phyloP scores from a whole-genome alignment of 345 rosid species.

The Citrus sp. region DNA sequence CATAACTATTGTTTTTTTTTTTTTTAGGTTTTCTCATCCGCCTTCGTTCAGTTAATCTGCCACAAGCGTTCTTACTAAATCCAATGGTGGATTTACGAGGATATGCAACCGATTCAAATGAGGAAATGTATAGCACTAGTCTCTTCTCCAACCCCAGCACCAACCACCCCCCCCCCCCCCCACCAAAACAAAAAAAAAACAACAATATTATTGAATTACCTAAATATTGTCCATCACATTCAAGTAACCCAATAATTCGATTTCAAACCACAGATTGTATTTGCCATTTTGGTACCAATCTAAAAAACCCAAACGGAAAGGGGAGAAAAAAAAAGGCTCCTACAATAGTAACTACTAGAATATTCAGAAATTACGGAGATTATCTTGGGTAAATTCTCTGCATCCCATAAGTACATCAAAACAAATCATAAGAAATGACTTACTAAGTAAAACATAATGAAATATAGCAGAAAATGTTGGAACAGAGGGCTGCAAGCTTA shows the following conservation, averaged over 20 bases:
- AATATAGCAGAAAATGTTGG: background rate
- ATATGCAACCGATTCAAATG: constrained; percentile 19
- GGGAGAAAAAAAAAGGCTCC: background rate
- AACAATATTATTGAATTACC: too few relatives aligned
- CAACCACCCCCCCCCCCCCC: too few relatives aligned
- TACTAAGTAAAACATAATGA: too few relatives aligned
- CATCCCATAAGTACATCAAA: background rate
- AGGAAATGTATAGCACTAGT: background rate
- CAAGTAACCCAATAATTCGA: background rate
- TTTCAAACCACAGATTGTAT: background rate
- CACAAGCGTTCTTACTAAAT: background rate
- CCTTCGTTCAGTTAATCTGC: constrained; percentile 24
- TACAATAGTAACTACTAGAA: background rate
- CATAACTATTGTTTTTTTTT: constrained; percentile 15
- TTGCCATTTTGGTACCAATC: background rate
- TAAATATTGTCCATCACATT: background rate
- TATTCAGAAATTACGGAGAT: background rate
- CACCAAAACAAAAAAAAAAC: too few relatives aligned
- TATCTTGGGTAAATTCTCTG: background rate
- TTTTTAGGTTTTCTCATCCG: constrained; percentile 17
- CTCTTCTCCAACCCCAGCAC: background rate
- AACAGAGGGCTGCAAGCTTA: background rate
- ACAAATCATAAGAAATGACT: background rate
- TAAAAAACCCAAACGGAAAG: background rate
- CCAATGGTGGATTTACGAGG: constrained; percentile 21